Conservation (phyloP, 164 flowering plant genomes). For the Euptelea pleiosperma region DNA sequence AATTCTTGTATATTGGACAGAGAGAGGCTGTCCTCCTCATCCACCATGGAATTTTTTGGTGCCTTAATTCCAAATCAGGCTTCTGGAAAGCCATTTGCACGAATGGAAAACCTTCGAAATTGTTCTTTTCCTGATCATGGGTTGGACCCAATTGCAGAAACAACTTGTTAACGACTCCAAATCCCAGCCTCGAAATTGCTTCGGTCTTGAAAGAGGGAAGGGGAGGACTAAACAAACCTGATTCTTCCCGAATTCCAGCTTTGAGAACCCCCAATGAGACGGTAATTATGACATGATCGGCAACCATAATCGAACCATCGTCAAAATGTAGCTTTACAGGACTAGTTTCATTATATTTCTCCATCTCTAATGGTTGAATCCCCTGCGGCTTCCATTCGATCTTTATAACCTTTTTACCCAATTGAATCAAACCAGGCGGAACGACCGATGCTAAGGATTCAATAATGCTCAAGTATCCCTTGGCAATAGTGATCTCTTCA, state of each 20-base stretch:
- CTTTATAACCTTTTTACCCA: slow-evolving; percentile 50
- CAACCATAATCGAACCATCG: slow-evolving; percentile 60
- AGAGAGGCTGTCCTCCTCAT: slow-evolving; percentile 75
- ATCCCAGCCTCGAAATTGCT: slow-evolving; percentile 80
- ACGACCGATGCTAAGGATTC: slow-evolving; percentile 66
- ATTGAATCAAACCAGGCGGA: slow-evolving; percentile 59
- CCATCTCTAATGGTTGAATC: background rate
- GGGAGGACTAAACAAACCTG: slow-evolving; percentile 69
- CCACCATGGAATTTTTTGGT: slow-evolving; percentile 82
- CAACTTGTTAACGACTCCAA: slow-evolving; percentile 87
- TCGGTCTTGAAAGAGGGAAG: slow-evolving; percentile 65
- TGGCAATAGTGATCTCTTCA: slow-evolving; percentile 90
- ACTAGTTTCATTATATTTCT: slow-evolving; percentile 24
- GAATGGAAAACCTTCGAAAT: slow-evolving; percentile 39
- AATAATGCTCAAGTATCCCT: slow-evolving; percentile 69
- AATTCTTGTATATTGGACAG: slow-evolving; percentile 61
- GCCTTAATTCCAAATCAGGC: slow-evolving; percentile 40
- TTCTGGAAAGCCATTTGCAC: slow-evolving; percentile 68
- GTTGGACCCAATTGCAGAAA: slow-evolving; percentile 49
- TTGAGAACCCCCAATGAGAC: slow-evolving; percentile 91
- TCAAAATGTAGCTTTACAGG: slow-evolving; percentile 74
- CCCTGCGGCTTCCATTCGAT: slow-evolving; percentile 64
- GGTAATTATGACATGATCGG: slow-evolving; percentile 90
- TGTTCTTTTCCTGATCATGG: slow-evolving; percentile 11
- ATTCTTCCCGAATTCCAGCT: slow-evolving; percentile 41